Base-by-base conservation (phyloP, 768 basidiomycete genomes). In the Boletus tylopilopsis region DNA sequence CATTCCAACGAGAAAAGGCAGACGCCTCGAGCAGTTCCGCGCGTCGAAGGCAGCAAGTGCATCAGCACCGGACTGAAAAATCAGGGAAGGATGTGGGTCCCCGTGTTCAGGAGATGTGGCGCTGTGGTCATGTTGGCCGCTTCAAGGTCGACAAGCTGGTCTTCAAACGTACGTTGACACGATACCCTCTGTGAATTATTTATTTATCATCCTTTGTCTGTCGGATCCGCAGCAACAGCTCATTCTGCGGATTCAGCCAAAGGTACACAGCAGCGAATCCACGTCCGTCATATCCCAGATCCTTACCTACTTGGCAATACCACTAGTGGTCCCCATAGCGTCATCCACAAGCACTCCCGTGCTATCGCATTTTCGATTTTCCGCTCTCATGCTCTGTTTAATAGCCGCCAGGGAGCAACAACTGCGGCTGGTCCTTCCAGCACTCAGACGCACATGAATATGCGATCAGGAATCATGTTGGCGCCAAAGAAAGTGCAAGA, bases 341-440 rank as follows among this genome's bases (percentile, higher is more conserved):
- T 85, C 46, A 80, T 92, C 27, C 90, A 92, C 67, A 88, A 87
- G 56, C 90, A 92, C 62, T 88, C 90, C 1, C 81, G 85, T 47
- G 85, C 85, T 4, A 69, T 79, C 25, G 90, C 87, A 1, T 90
- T 90, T 67, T 90, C 89, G 0, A 79, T 92, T 41, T 84, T 85
- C 65, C 80, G 90, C 39, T 78, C 80, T 47, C 81, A 85, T 46
- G 42, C 43, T 19, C 35, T 62, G n/a, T 61, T 60, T 38, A 48
- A 58, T n/a, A 37, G 49, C 36, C 60, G 60, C 15, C 56, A 52
- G 3, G 16, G 50, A 11, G 50, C 40, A n/a, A 55, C 48, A 30
- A 9, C 37, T 2, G 54, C 39, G n/a, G 18, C 29, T 8, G 29
- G 34, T 19, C 42, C 51, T 23, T 47, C 61, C 19, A 47, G 15